Evolutionary conservation across 495 filamentous ascomycete species (phyloP).

Genomic region (Aspergillus nanangensis): DNA sequence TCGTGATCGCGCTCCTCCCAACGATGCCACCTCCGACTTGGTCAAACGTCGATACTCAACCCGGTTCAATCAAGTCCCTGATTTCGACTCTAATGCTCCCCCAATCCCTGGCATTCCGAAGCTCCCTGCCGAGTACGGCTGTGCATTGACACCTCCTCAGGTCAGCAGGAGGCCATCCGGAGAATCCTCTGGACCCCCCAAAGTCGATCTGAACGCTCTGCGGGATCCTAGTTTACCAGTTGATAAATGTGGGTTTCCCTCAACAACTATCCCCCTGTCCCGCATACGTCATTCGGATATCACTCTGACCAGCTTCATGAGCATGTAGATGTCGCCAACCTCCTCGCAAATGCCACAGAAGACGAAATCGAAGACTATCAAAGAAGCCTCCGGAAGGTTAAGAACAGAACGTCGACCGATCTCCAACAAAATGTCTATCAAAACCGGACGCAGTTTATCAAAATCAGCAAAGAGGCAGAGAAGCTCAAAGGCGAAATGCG

Average conservation of each 20-base stretch:
- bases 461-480: constrained; percentile 97
- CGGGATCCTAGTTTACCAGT: constrained; percentile 75
- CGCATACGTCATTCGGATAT: not conserved
- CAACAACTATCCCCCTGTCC: not conserved
- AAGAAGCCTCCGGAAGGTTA: constrained; percentile 66
- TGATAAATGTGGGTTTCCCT: constrained; percentile 44
- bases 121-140: constrained; percentile 47
- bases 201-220: constrained; percentile 66
- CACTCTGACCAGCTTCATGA: not conserved
- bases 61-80: constrained; percentile 74
- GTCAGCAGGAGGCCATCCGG: constrained; percentile 43
- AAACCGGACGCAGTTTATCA: constrained; percentile 97
- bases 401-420: constrained; percentile 78
- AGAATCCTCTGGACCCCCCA: constrained; percentile 37
- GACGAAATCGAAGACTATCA: constrained; percentile 87
- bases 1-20: constrained; percentile 28
- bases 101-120: constrained; percentile 60
- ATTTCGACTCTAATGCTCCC: constrained; percentile 60
- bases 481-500: constrained; percentile 97
- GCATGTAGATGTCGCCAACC: constrained; percentile 62
- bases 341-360: constrained; percentile 90
- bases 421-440: constrained; percentile 96
- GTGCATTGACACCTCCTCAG: constrained; percentile 39
- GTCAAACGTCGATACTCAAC: constrained; percentile 94
- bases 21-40: constrained; percentile 73